Evolutionary conservation across 169 alveolate species (phyloP), one percentile per base, ranked within the genome.

Genomic region (Perkinsus chesapeaki): DNA sequence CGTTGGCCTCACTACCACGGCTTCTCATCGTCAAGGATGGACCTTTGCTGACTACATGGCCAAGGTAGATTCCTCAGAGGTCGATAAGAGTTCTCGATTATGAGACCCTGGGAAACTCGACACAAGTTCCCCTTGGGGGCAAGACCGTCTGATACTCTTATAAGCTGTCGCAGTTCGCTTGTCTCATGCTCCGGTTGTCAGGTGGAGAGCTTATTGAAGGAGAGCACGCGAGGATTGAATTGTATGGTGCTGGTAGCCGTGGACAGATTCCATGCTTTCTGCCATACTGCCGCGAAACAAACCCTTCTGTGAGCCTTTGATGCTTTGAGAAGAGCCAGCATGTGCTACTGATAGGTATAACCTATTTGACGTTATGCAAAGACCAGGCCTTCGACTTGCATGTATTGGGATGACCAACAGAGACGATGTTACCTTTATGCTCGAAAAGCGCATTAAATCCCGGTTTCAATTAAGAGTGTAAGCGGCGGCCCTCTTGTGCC

Each of bases 21-120:
- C 82, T 60, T 34, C 82, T 60, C 12, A 23, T 60, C 82, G 82
- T 1, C 82, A 60, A 23, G 82, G 82, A 60, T 60, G 82, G 82
- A 60, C 82, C 82, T 60, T 60, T 34, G 82, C 82, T 60, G 82
- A 60, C 82, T 60, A 60, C 82, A 60, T 60, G 82, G 82, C 82
- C 7, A 60, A 60, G 82, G 82, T 60, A n/a, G n/a, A n/a, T n/a
- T n/a, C n/a, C n/a, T n/a, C n/a, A n/a, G n/a, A n/a, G n/a, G n/a
- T n/a, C n/a, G n/a, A n/a, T n/a, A n/a, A n/a, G n/a, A n/a, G n/a
- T n/a, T n/a, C n/a, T n/a, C n/a, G n/a, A n/a, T n/a, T n/a, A n/a
- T n/a, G n/a, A n/a, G n/a, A n/a, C n/a, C n/a, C n/a, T n/a, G n/a
- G n/a, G n/a, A n/a, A n/a, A n/a, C n/a, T n/a, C n/a, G n/a, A n/a